These are phyloP conservation scores for Rugonectria rugulosa DNA, from an alignment of 2,329 filamentous ascomycete species.

Conservation along the genomic window DNA sequence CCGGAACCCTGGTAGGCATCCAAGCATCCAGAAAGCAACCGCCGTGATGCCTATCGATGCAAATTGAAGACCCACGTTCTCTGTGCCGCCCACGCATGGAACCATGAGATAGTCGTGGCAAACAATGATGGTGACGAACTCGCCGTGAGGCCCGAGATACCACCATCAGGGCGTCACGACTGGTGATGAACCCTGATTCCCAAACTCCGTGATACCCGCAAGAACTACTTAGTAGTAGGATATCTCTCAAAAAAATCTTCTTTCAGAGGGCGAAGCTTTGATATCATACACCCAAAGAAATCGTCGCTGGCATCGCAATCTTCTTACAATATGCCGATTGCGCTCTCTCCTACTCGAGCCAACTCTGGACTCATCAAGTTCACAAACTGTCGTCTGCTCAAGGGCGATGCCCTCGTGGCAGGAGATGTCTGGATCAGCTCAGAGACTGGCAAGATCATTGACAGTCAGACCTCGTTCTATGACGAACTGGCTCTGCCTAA, in stretches of 20 bases:
- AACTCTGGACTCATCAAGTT: conserved; percentile 78
- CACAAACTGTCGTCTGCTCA: conserved; percentile 84
- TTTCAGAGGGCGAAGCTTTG: too few species aligned
- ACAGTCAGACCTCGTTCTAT: conserved; percentile 73
- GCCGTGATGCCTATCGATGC: background rate
- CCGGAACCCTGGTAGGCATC: background rate
- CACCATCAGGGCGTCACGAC: conserved; percentile 30
- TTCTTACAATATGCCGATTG: conserved; percentile 54
- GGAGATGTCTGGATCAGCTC: conserved; percentile 93
- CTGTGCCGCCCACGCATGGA: conserved; percentile 20
- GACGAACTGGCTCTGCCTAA: conserved; percentile 74
- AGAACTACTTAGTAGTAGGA: conserved; percentile 12
- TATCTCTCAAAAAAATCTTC: conserved; percentile 8
- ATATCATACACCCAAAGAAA: too few species aligned
- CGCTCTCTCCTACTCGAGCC: conserved; percentile 48
- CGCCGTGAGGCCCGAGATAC: conserved; percentile 25
- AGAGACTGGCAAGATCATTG: conserved; percentile 79
- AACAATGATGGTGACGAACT: conserved; percentile 27
- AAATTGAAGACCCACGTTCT: conserved; percentile 27
- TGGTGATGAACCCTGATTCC: conserved; percentile 23
- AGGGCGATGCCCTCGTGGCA: conserved; percentile 70
- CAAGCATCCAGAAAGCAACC: background rate
- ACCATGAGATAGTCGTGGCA: conserved; percentile 19
- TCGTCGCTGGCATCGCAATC: too few species aligned
- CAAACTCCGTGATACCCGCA: conserved; percentile 6